phyloP scores from a whole-genome alignment of 257 asterid species.

The Solanum clarkiae region DNA sequence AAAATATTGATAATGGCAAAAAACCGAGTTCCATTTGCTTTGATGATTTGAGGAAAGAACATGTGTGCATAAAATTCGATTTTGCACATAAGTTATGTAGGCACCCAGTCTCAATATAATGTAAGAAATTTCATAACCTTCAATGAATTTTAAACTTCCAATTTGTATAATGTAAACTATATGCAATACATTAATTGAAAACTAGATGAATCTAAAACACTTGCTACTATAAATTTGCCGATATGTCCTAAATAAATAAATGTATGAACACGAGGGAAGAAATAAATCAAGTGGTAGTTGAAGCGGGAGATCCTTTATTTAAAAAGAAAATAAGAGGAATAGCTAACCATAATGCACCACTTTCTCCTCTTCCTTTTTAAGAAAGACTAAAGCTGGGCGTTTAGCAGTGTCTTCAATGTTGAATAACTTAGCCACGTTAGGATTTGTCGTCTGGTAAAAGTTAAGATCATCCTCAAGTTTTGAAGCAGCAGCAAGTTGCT shows the following conservation, averaged over 20 bases:
- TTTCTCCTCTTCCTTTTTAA: slow-evolving; percentile 71
- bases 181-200: not conserved
- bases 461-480: slow-evolving; percentile 63
- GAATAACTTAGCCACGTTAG: slow-evolving; percentile 72
- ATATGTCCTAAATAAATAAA: not conserved
- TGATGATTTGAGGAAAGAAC: not conserved
- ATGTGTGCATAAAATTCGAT: not conserved
- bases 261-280: not conserved
- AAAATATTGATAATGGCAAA: not conserved
- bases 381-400: slow-evolving; percentile 62
- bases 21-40: not conserved
- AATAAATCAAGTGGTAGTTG: not conserved
- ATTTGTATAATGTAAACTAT: not conserved
- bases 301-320: not conserved
- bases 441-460: slow-evolving; percentile 58
- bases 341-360: slow-evolving; percentile 48
- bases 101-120: not conserved
- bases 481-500: slow-evolving; percentile 79
- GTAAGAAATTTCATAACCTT: not conserved
- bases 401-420: slow-evolving; percentile 40
- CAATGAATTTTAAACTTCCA: not conserved
- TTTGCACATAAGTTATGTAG: not conserved
- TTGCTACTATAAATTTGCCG: not conserved
- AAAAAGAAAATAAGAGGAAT: not conserved
- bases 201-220: not conserved